Evolutionary conservation across 352 stramenopile genomes (phyloP), one percentile per base, ranked within the genome.

Genomic region (Globisporangium nagaii): DNA sequence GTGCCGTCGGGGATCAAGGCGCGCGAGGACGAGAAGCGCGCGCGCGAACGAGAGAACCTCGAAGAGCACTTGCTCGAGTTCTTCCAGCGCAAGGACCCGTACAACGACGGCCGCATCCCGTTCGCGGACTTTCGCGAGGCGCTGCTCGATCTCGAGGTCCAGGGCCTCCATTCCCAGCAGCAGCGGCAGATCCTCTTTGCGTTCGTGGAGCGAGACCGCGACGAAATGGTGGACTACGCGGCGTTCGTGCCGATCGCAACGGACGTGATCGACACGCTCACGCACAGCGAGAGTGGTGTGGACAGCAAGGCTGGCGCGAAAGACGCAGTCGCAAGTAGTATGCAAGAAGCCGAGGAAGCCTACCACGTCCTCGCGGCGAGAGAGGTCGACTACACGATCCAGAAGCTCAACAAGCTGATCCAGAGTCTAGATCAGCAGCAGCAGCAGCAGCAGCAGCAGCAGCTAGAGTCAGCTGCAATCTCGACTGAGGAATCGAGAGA

Each of bases 1-100:
- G 63, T 84, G 3, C 74, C 76, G 0, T 42, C 68, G n/a, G 58
- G 73, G 30, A 73, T 84, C 42, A 59, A 60, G 8, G 55, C 65
- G 2, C 41, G 56, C 2, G 58, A 68, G n/a, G 61, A 77, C 20
- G 66, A 79, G 19, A 58, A 73, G 22, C 73, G 75, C 1, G 56
- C 62, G 4, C 66, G 53, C 10, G 63, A 71, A 3, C 64, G 68
- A n/a, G 74, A 90, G 41, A 56, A 53, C 10, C 58, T 68, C 4
- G 79, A 90, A 40, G 76, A 88, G 56, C 65, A 68, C 36, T 36
- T 90, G 24, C 70, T 88, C 4, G 79, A 86, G 27, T 59, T 61
- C 13, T 73, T 90, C 57, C 76, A 86, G 57, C 74, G 71, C 25
- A 74, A 70, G 17, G 79, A 90, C 30, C 67, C 73, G 22, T 86